phyloP scores from a whole-genome alignment of 1,284 basidiomycete species.

The Inonotus hispidus region DNA sequence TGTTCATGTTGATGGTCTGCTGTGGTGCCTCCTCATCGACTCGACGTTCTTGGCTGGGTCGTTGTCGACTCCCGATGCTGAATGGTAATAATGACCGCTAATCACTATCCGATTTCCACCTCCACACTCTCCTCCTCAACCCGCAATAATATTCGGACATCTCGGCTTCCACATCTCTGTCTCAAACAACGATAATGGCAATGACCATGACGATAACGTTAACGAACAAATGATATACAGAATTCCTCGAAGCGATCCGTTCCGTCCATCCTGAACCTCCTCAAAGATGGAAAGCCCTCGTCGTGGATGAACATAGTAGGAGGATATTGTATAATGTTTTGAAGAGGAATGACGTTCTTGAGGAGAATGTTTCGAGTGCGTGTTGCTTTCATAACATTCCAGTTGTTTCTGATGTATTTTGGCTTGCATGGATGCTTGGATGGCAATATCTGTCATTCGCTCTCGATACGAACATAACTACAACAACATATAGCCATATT shows the following conservation, averaged over 20 bases:
- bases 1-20: too few species aligned
- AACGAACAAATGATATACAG: conserved; percentile 32
- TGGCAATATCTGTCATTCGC: conserved; percentile 6
- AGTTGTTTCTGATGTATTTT: neutral
- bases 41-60: too few species aligned
- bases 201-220: neutral
- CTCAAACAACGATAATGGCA: neutral
- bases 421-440: neutral
- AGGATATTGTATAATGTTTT: conserved; percentile 81
- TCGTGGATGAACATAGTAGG: conserved; percentile 91
- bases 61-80: too few species aligned
- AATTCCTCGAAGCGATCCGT: conserved; percentile 75
- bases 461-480: conserved; percentile 5
- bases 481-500: conserved; percentile 61
- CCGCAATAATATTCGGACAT: neutral
- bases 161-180: neutral
- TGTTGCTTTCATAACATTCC: conserved; percentile 18
- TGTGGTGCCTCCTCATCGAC: too few species aligned
- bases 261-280: conserved; percentile 65
- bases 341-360: conserved; percentile 89
- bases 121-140: too few species aligned
- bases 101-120: too few species aligned
- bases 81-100: too few species aligned
- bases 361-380: conserved; percentile 92
- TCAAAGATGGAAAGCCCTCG: conserved; percentile 91